Conservation (phyloP, 2,329 filamentous ascomycete genomes). For the Ustilaginoidea virens region DNA sequence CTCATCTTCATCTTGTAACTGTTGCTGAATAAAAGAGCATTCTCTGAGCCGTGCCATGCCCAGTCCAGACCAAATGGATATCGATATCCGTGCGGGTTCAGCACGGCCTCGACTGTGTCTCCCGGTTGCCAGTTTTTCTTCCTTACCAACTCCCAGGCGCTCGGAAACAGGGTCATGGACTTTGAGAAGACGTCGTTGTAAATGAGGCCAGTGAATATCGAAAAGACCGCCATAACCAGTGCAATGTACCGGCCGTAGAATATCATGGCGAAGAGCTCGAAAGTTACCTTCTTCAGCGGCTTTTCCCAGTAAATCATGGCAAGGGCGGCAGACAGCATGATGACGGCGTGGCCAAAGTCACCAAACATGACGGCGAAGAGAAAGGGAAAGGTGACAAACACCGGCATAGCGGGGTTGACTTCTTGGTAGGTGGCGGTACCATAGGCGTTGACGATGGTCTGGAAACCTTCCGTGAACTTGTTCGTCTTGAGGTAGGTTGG, state of each 20-base stretch:
- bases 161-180: conserved; percentile 75
- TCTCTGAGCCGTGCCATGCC: conserved; percentile 93
- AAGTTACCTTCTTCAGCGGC: conserved; percentile 75
- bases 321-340: conserved; percentile 70
- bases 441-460: conserved; percentile 97
- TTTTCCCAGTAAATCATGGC: conserved; percentile 98
- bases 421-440: conserved; percentile 95
- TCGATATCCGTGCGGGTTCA: conserved; percentile 57
- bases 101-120: conserved; percentile 46
- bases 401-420: conserved; percentile 88
- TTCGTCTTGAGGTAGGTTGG: conserved; percentile 97
- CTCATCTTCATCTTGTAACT: conserved; percentile 99
- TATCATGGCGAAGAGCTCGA: conserved; percentile 95
- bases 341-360: conserved; percentile 82
- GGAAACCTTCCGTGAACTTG: conserved; percentile 95
- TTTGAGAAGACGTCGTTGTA: conserved; percentile 98
- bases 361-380: conserved; percentile 99
- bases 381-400: conserved; percentile 98
- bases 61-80: conserved; percentile 95
- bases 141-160: conserved; percentile 70
- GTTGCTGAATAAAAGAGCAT: conserved; percentile 90
- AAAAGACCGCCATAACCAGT: conserved; percentile 94
- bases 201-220: conserved; percentile 89
- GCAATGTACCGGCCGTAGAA: conserved; percentile 99
- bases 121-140: conserved; percentile 52